phyloP scores from a whole-genome alignment of 2,329 filamentous ascomycete species.

The Cadophora luteo-olivacea region DNA sequence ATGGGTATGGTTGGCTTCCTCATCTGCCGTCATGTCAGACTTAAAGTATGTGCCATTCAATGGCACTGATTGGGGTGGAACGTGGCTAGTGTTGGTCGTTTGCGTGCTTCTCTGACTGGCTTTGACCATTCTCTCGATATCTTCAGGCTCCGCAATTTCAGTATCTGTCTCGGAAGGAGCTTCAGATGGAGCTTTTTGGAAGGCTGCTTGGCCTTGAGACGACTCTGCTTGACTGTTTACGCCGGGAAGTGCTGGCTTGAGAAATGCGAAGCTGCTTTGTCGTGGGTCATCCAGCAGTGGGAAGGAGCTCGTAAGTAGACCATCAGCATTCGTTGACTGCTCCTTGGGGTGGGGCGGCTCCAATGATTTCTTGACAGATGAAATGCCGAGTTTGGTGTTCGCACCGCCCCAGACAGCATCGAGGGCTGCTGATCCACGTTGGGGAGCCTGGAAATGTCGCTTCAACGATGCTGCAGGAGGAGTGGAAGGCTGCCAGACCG shows the following conservation, averaged over 20 bases:
- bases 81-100: neutral
- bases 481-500: neutral
- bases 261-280: neutral
- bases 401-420: neutral
- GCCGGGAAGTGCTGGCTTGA: neutral
- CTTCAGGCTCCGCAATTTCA: slow-evolving; percentile 2
- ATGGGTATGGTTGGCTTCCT: slow-evolving; percentile 7
- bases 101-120: slow-evolving; percentile 12
- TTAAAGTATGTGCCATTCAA: neutral
- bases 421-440: neutral
- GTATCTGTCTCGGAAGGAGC: slow-evolving; percentile 7
- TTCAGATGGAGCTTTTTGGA: neutral
- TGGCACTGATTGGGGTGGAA: too few species aligned
- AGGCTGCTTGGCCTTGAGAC: neutral
- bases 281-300: neutral
- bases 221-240: neutral
- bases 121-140: neutral
- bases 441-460: neutral
- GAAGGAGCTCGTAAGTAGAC: neutral
- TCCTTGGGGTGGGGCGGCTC: neutral
- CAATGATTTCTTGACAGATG: neutral
- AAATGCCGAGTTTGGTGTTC: neutral
- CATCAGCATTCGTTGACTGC: neutral
- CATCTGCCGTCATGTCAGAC: neutral
- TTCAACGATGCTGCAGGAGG: neutral